phyloP scores from a whole-genome alignment of 495 filamentous ascomycete species.

The Diplogelasinospora grovesii region DNA sequence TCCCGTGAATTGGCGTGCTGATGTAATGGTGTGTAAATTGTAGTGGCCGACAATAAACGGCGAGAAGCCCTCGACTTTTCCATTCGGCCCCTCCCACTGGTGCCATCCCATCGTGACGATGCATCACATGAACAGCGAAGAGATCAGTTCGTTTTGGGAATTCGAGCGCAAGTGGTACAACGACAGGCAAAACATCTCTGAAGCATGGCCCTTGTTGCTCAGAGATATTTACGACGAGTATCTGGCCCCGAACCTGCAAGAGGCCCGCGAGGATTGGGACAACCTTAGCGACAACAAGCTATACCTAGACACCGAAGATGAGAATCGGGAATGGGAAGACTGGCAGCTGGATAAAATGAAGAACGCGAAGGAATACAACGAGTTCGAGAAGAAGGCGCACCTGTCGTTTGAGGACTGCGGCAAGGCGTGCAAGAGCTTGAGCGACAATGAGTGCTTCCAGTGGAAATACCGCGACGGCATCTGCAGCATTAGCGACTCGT shows the following conservation, averaged over 20 bases:
- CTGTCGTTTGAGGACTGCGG: slow-evolving; percentile 35
- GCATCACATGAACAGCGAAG: slow-evolving; percentile 52
- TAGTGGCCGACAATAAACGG: slow-evolving; percentile 54
- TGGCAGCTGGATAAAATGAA: slow-evolving; percentile 25
- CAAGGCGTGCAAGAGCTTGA: slow-evolving; percentile 33
- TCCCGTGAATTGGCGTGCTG: no score
- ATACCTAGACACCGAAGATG: slow-evolving; percentile 26
- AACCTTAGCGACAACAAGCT: slow-evolving; percentile 38
- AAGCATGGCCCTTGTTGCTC: slow-evolving; percentile 27
- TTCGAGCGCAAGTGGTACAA: slow-evolving; percentile 40
- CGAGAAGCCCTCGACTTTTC: slow-evolving; percentile 44
- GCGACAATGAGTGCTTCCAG: slow-evolving; percentile 29
- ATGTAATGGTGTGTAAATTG: slow-evolving; percentile 5
- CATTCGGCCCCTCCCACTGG: slow-evolving; percentile 49
- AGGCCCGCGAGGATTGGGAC: slow-evolving; percentile 41
- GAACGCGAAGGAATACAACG: slow-evolving; percentile 21
- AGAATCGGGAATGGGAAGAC: slow-evolving; percentile 13
- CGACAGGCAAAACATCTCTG: background rate
- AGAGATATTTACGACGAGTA: slow-evolving; percentile 42
- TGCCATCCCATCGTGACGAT: slow-evolving; percentile 54
- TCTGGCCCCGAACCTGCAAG: slow-evolving; percentile 27
- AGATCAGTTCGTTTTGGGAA: slow-evolving; percentile 47
- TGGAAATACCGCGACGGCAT: slow-evolving; percentile 26
- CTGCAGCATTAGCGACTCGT: slow-evolving; percentile 23
- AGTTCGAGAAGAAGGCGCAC: slow-evolving; percentile 32